phyloP scores from a whole-genome alignment of 2,329 filamentous ascomycete genomes.

The Fusarium begoniae region DNA sequence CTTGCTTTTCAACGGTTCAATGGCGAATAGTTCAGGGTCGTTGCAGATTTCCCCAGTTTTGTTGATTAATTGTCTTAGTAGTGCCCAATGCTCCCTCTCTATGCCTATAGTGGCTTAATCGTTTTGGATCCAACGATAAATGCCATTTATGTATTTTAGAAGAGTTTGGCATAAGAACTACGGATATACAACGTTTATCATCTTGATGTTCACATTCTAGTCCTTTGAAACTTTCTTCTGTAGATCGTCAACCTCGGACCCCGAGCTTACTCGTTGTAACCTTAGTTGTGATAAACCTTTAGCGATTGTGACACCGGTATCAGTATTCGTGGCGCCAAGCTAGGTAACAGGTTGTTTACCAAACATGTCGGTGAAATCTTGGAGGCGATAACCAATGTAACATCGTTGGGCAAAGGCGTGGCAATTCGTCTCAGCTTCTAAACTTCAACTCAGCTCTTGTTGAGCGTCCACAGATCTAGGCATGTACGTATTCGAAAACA shows the following conservation, averaged over 20 bases:
- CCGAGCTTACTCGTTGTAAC: conserved; percentile 18
- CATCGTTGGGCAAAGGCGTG: background rate
- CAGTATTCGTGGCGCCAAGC: conserved; percentile 9
- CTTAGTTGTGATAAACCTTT: background rate
- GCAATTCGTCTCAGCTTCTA: conserved; percentile 17
- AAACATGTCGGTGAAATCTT: background rate
- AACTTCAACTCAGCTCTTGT: background rate
- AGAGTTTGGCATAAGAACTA: background rate
- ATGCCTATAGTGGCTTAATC: conserved; percentile 1
- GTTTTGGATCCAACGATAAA: background rate
- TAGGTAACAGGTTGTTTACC: background rate
- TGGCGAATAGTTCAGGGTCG: conserved; percentile 18
- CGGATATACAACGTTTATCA: background rate
- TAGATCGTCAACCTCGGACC: background rate
- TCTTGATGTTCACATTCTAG: background rate
- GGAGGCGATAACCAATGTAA: conserved; percentile 10
- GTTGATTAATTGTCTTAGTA: background rate
- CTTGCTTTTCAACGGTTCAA: conserved; percentile 19
- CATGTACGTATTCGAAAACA: conserved; percentile 1
- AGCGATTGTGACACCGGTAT: conserved; percentile 21
- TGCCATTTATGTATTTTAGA: background rate
- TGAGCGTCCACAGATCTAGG: background rate
- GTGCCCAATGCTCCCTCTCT: background rate
- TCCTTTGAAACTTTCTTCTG: background rate
- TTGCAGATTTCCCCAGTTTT: conserved; percentile 26